Base-by-base conservation (phyloP, 2,329 filamentous ascomycete genomes). In the Xylaria polymorpha region DNA sequence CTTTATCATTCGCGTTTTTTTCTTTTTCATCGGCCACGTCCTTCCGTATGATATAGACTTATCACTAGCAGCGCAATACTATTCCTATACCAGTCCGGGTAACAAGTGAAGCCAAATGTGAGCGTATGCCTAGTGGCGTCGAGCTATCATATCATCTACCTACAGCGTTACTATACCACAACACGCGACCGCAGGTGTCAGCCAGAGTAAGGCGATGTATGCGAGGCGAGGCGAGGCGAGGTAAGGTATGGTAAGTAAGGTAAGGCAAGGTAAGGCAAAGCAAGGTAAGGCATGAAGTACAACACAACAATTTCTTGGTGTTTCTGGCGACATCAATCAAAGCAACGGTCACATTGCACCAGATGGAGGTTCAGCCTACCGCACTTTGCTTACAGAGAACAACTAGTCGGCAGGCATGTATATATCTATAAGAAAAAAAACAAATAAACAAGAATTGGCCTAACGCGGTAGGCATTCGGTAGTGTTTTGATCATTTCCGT, bases 401-500 rank as follows among this genome's bases (percentile, higher is more conserved):
- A 56, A 64, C 29, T 25, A 22, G 1, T 10, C 4, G 4, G 35
- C 7, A 37, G 7, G 10, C 35, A 8, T 37, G 35, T 29, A 6
- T 12, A 37, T 37, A 37, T n/a, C n/a, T n/a, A n/a, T 37, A 9
- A 37, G 35, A 46, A 9, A 25, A 44, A 37, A 48, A 7, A 35
- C 41, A 51, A 15, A 41, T 20, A 15, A 51, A 37, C 15, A 12
- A 22, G 18, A 37, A 20, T 35, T 29, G 41, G 20, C 2, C 20
- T 48, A 32, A 41, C 43, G 15, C 12, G 20, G 55, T n/a, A 41
- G 29, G 22, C 32, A 58, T 57, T 57, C 53, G 56, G 39, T 46
- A 32, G 29, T 64, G 35, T 39, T 51, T 51, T 43, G 46, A 51
- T 64, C 48, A 64, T 67, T 67, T 70, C 68, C 64, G 64, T 46